A percentile compares a stretch with the other conserved stretches of the same genome.
Evolutionary conservation across 1,139 yeast genomes (phyloP).

Genomic region (Ogataea hybrid): DNA sequence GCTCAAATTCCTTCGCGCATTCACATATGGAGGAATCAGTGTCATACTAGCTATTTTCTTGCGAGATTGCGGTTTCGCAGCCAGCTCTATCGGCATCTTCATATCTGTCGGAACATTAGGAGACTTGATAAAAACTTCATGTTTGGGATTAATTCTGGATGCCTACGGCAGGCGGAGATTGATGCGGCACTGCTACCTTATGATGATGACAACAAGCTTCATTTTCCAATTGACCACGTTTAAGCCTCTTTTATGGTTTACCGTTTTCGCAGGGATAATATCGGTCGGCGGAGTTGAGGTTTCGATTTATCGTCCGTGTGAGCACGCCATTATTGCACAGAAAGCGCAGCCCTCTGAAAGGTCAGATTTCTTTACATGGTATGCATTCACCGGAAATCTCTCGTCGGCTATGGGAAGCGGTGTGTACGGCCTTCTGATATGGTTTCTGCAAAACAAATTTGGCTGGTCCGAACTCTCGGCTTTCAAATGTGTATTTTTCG

Average conservation of each 20-base stretch:
- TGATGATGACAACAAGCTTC: slow-evolving; percentile 37
- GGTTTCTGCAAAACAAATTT: slow-evolving; percentile 24
- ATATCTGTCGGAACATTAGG: slow-evolving; percentile 41
- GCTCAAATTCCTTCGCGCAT: slow-evolving; percentile 20
- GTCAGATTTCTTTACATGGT: slow-evolving; percentile 45
- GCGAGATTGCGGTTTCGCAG: slow-evolving; percentile 35
- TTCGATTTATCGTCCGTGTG: slow-evolving; percentile 43
- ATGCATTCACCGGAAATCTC: slow-evolving; percentile 39
- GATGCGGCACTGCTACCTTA: slow-evolving; percentile 33
- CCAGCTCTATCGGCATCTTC: slow-evolving; percentile 38
- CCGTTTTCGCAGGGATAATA: slow-evolving; percentile 38
- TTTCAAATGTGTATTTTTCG: slow-evolving; percentile 35
- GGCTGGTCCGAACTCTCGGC: slow-evolving; percentile 31
- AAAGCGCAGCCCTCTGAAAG: slow-evolving; percentile 34
- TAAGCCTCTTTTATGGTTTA: slow-evolving; percentile 29
- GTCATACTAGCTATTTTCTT: slow-evolving; percentile 41
- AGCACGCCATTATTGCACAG: slow-evolving; percentile 41
- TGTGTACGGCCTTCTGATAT: slow-evolving; percentile 35
- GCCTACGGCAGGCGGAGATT: slow-evolving; percentile 37
- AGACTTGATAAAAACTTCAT: slow-evolving; percentile 38
- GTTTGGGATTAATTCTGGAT: slow-evolving; percentile 37
- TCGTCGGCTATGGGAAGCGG: slow-evolving; percentile 41
- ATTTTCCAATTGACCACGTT: slow-evolving; percentile 31
- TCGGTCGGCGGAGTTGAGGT: slow-evolving; percentile 47
- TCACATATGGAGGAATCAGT: slow-evolving; percentile 42